Evolutionary conservation across 2,329 filamentous ascomycete species (phyloP).

Genomic region (Aspergillus oerlinghausenensis): DNA sequence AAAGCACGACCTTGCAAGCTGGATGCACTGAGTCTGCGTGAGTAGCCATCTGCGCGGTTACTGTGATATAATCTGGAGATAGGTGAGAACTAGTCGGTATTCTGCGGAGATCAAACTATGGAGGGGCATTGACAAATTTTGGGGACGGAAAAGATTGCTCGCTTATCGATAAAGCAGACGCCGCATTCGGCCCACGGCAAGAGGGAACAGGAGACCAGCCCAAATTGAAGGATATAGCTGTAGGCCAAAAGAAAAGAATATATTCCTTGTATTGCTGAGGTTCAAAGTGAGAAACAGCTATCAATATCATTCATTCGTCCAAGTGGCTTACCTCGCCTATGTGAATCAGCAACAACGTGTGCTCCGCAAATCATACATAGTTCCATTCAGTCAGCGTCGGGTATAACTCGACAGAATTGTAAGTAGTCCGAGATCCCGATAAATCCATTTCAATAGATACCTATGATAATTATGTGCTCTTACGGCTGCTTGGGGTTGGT

Average conservation of each 20-base stretch:
- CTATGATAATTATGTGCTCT: background rate
- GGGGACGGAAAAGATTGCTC: conserved; percentile 28
- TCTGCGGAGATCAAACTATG: conserved; percentile 8
- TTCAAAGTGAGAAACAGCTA: background rate
- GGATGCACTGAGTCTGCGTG: conserved; percentile 25
- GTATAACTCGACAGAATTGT: background rate
- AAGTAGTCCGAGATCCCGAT: background rate
- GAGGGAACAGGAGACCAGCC: background rate
- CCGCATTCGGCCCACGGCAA: conserved; percentile 25
- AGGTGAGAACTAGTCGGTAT: conserved; percentile 2
- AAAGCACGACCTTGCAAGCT: conserved; percentile 87
- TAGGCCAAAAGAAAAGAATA: background rate
- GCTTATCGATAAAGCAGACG: conserved; percentile 35
- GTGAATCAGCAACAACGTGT: background rate
- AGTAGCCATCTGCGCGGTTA: conserved; percentile 27
- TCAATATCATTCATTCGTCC: background rate
- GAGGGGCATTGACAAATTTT: conserved; percentile 21
- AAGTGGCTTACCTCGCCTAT: background rate
- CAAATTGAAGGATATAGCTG: background rate
- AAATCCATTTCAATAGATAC: background rate
- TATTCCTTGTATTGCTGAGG: background rate
- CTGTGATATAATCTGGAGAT: conserved; percentile 6
- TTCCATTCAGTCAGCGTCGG: background rate
- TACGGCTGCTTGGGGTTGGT: background rate
- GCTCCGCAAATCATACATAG: background rate